phyloP scores from a whole-genome alignment of 2,329 filamentous ascomycete genomes.

The Trichoderma semiorbis region DNA sequence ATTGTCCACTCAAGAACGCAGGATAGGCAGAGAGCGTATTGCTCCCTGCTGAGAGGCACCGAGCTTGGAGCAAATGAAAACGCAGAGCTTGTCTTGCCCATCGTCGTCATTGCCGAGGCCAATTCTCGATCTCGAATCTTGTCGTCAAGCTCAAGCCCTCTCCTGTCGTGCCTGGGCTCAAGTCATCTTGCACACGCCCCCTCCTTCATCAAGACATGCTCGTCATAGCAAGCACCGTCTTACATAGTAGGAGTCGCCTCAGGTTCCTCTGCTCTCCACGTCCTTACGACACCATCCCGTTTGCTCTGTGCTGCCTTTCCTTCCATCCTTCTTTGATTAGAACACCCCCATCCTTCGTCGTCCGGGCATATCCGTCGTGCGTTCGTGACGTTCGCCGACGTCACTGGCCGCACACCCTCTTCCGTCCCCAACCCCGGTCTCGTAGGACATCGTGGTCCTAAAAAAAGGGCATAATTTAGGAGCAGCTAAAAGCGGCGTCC shows the following conservation, averaged over 20 bases:
- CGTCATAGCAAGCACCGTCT: not conserved
- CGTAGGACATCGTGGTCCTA: constrained; percentile 1
- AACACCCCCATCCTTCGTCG: constrained; percentile 1
- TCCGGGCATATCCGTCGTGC: constrained; percentile 11
- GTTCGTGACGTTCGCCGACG: constrained; percentile 15
- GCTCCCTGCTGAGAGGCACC: not conserved
- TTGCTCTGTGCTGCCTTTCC: not conserved
- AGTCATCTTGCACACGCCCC: constrained; percentile 8
- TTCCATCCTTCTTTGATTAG: constrained; percentile 1
- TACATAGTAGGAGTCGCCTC: not conserved
- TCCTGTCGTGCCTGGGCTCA: not conserved
- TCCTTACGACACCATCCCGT: not conserved
- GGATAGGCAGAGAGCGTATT: not conserved
- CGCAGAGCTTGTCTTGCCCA: not conserved
- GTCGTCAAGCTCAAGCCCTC: not conserved
- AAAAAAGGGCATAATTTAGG: not conserved
- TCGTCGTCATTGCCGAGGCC: constrained; percentile 32
- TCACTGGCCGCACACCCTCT: constrained; percentile 19
- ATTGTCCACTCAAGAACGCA: not conserved
- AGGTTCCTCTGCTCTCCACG: not conserved
- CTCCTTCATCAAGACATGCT: not conserved
- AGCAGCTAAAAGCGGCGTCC: constrained; percentile 15
- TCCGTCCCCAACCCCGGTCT: constrained; percentile 3
- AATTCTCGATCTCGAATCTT: constrained; percentile 21
- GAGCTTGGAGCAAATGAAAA: not conserved